Base-by-base conservation (phyloP, 73 alveolate species). In the Paraurostyla sp. region DNA sequence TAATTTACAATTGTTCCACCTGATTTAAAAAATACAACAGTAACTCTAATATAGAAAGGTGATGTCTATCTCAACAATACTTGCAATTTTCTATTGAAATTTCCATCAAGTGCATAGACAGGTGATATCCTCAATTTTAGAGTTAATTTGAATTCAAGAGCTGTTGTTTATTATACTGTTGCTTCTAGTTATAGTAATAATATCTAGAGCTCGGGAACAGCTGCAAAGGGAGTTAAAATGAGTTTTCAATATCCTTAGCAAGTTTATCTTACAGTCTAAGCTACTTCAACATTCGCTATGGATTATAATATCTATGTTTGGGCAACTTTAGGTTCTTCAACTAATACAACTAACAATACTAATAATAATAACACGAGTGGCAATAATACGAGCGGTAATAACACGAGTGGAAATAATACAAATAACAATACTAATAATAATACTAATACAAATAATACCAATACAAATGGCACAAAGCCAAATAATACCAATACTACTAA, bases 221-320 rank as follows among this genome's bases (percentile, higher is more conserved):
- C 54, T 18, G 58, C 58, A 18, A 65, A 36, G n/a, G 23, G 30
- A 7, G 46, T 35, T 2, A 65, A 38, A 6, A 22, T 4, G 7
- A n/a, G 13, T n/a, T 6, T 38, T 3, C 40, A 38, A 1, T 65
- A 35, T 22, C 56, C 82, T 1, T 22, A 65, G 9, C 11, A 38
- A 13, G 59, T 40, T 1, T 65, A 65, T 22, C 13, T 65, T 2
- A 11, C 59, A 22, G 60, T 65, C 0, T 38, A 38, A 23, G 9
- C 82, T 15, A 65, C 9, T 1, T 3, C 7, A 13, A 65, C 25
- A 65, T 16, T 15, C 3, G 30, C 82, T 15, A 38, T 65, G 36
- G 82, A 65, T 58, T 65, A 65, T 65, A 65, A 65, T 65, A 18
- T 65, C 6, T 36, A 38, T 22, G 41, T 38, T 38, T 65, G 82